These are phyloP conservation scores for Endogone sp. DNA, from an alignment of 192 early-diverging fungal genomes.

Conservation along the genomic window DNA sequence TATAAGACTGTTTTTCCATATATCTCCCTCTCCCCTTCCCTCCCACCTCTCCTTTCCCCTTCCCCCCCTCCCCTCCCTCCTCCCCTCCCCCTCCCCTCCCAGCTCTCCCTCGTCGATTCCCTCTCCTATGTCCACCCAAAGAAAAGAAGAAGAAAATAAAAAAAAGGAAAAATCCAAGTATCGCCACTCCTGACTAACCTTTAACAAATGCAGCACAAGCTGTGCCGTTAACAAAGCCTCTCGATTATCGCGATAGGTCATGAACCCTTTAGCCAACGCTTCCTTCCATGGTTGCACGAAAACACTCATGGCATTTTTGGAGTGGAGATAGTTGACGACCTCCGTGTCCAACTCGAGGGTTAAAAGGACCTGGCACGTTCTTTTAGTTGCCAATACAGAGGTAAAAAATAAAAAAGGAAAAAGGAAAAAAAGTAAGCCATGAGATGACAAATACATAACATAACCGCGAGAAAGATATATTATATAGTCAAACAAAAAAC, in stretches of 20 bases:
- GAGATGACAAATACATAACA: too few species aligned
- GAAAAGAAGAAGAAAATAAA: not conserved
- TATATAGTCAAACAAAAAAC: not conserved
- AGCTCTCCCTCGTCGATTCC: not conserved
- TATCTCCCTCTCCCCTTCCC: too few species aligned
- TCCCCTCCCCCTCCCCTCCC: not conserved
- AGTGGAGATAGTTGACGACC: constrained; percentile 19
- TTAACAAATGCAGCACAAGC: constrained; percentile 18
- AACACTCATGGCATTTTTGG: constrained; percentile 11
- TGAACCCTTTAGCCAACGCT: not conserved
- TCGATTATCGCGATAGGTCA: not conserved
- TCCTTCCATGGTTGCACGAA: constrained; percentile 10
- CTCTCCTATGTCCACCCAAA: not conserved
- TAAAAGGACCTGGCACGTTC: constrained; percentile 13
- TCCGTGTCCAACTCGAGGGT: constrained; percentile 15
- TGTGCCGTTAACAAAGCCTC: constrained; percentile 20
- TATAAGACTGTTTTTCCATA: too few species aligned
- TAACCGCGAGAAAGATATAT: not conserved
- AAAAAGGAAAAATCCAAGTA: not conserved
- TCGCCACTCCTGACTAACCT: constrained; percentile 2
- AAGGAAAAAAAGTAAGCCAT: not conserved
- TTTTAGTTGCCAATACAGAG: not conserved
- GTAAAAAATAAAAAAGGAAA: too few species aligned
- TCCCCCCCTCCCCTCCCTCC: too few species aligned
- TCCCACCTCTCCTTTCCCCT: too few species aligned